These are phyloP conservation scores for Verticillium tricorpus DNA, from an alignment of 2,329 filamentous ascomycete species.

Conservation along the genomic window DNA sequence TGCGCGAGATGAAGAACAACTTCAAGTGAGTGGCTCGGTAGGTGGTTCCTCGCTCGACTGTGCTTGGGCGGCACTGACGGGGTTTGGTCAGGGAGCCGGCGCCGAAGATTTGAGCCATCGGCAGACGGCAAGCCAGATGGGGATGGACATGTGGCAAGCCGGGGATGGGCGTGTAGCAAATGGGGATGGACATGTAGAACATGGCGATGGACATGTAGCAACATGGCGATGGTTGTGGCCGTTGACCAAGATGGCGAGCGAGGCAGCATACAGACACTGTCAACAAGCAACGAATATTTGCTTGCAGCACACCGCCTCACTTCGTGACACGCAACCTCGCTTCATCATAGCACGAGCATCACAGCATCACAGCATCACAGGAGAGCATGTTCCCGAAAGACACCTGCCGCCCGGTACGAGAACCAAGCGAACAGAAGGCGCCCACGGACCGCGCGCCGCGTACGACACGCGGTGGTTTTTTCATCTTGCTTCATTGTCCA, in stretches of 20 bases:
- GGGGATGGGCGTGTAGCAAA: not conserved
- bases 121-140: not conserved
- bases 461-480: conserved; percentile 31
- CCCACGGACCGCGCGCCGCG: conserved; percentile 14
- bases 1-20: conserved; percentile 89
- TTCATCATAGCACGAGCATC: not conserved
- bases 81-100: conserved; percentile 20
- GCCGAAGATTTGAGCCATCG: conserved; percentile 24
- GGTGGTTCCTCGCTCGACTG: not conserved
- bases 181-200: not conserved
- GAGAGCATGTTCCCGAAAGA: conserved; percentile 15
- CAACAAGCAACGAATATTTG: too few species aligned
- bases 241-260: not conserved
- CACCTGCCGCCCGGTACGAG: conserved; percentile 19
- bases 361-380: not conserved
- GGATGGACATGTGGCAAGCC: not conserved
- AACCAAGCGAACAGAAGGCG: conserved; percentile 13
- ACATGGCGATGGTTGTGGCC: not conserved
- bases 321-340: not conserved
- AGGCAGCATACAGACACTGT: not conserved
- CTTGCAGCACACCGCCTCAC: not conserved
- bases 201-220: not conserved
- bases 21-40: conserved; percentile 51
- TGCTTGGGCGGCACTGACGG: not conserved
- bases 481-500: conserved; percentile 65